Percentiles rank a stretch among this genome's conserved stretches.
phyloP scores from a whole-genome alignment of 2,329 filamentous ascomycete species.

The Sclerotiophoma versabilis region DNA sequence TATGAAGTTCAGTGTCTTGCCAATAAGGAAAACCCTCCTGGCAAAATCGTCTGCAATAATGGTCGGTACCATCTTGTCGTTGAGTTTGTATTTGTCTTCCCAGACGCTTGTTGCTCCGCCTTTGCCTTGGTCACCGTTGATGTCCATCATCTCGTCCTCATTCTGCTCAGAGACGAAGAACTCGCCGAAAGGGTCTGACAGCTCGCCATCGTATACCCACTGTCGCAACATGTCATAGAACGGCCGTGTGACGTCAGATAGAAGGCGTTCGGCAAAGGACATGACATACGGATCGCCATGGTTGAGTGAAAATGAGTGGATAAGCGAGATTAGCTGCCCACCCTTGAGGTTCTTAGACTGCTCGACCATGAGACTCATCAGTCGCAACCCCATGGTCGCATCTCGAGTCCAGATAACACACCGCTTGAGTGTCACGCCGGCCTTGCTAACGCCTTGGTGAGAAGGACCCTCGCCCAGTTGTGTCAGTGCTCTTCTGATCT shows the following conservation, averaged over 20 bases:
- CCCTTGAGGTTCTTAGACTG: conserved; percentile 84
- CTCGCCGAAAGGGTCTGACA: conserved; percentile 93
- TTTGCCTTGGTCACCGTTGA: conserved; percentile 50
- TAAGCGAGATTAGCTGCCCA: conserved; percentile 89
- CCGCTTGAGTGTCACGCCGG: conserved; percentile 90
- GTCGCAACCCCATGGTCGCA: conserved; percentile 89
- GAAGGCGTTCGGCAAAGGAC: conserved; percentile 87
- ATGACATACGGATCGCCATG: conserved; percentile 96
- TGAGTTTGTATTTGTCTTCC: conserved; percentile 95
- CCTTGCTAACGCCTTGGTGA: conserved; percentile 77
- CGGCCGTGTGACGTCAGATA: conserved; percentile 85
- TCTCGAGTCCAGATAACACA: conserved; percentile 98
- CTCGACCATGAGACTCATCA: conserved; percentile 95
- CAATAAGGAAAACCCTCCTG: conserved; percentile 95
- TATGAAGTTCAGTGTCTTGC: conserved; percentile 98
- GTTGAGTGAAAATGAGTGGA: conserved; percentile 90
- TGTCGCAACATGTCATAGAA: conserved; percentile 96
- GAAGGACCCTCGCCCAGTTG: conserved; percentile 73
- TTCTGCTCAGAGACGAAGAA: conserved; percentile 93
- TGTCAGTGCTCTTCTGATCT: conserved; percentile 83
- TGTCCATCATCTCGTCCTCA: conserved; percentile 54
- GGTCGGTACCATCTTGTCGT: conserved; percentile 84
- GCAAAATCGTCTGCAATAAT: conserved; percentile 95
- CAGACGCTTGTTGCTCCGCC: conserved; percentile 85
- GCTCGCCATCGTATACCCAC: conserved; percentile 98